A percentile compares a stretch with the other conserved stretches of the same genome.
Conservation (phyloP, 805 yeast species). For the Monosporozyma aquatica region DNA sequence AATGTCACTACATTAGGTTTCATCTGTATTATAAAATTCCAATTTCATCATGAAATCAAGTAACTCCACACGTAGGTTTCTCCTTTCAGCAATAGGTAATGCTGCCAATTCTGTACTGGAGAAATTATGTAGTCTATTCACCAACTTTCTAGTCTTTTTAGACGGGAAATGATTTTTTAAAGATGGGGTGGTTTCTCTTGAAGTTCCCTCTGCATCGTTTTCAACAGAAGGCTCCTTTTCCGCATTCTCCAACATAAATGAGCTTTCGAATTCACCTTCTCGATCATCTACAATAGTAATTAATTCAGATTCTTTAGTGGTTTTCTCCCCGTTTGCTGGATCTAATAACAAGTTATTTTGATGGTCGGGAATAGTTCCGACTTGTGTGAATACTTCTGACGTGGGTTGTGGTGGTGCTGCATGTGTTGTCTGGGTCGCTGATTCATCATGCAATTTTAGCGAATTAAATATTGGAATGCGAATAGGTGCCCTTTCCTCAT, state of each 20-base stretch:
- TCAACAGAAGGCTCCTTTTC: not conserved
- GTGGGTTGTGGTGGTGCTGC: no score
- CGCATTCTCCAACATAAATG: not conserved
- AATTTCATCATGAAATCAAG: slow-evolving; percentile 21
- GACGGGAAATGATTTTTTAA: slow-evolving; percentile 15
- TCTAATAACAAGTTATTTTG: not conserved
- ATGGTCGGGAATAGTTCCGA: not conserved
- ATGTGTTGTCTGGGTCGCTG: no score
- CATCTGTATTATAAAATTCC: slow-evolving; percentile 10
- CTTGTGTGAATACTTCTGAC: no score
- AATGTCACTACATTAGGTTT: not conserved
- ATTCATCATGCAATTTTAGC: slow-evolving; percentile 6
- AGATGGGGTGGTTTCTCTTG: slow-evolving; percentile 9
- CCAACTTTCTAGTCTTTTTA: slow-evolving; percentile 16
- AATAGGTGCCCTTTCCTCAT: slow-evolving; percentile 5
- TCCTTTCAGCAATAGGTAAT: slow-evolving; percentile 16
- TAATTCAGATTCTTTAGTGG: not conserved
- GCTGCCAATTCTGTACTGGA: slow-evolving; percentile 10
- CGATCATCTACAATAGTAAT: not conserved
- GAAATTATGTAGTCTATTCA: slow-evolving; percentile 13
- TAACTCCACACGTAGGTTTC: slow-evolving; percentile 18
- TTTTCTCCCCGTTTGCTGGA: not conserved
- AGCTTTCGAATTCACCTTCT: not conserved
- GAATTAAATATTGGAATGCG: slow-evolving; percentile 20
- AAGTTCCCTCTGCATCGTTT: not conserved